phyloP scores from a whole-genome alignment of 1,284 basidiomycete species.

The Boletellus sp. region DNA sequence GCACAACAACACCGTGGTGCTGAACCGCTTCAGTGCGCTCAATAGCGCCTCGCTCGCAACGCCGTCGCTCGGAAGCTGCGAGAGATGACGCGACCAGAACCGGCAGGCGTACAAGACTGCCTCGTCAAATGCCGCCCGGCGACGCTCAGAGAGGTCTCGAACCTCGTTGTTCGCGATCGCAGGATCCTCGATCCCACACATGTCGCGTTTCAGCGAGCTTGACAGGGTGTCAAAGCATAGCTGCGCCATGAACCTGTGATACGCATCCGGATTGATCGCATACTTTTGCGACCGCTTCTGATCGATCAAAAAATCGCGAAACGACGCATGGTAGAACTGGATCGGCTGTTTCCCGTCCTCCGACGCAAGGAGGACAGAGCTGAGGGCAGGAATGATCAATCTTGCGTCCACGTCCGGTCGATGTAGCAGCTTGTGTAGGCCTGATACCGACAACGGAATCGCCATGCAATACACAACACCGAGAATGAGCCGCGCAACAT shows the following conservation, averaged over 20 bases:
- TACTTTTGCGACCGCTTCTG: constrained; percentile 16
- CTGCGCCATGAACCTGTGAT: constrained; percentile 19
- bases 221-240: constrained; percentile 20
- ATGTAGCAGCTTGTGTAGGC: constrained; percentile 14
- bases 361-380: constrained; percentile 18
- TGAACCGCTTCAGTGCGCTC: constrained; percentile 9
- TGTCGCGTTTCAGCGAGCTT: constrained; percentile 21
- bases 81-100: constrained; percentile 23
- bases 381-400: constrained; percentile 17
- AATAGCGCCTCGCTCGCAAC: constrained; percentile 6
- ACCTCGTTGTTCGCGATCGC: constrained; percentile 20
- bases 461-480: constrained; percentile 19
- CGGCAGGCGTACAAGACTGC: constrained; percentile 23
- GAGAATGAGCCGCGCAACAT: constrained; percentile 17
- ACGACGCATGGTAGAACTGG: constrained; percentile 25
- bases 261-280: constrained; percentile 13
- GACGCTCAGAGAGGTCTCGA: constrained; percentile 18
- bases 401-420: constrained; percentile 17
- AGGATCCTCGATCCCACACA: constrained; percentile 21
- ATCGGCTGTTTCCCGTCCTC: constrained; percentile 19
- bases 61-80: constrained; percentile 10
- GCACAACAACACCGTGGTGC: constrained; percentile 15
- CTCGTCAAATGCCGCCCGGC: constrained; percentile 12
- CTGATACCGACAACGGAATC: constrained; percentile 16
- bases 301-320: constrained; percentile 20